Base-by-base conservation (phyloP, 2,329 filamentous ascomycete genomes). In the Sphaerulina musiva region DNA sequence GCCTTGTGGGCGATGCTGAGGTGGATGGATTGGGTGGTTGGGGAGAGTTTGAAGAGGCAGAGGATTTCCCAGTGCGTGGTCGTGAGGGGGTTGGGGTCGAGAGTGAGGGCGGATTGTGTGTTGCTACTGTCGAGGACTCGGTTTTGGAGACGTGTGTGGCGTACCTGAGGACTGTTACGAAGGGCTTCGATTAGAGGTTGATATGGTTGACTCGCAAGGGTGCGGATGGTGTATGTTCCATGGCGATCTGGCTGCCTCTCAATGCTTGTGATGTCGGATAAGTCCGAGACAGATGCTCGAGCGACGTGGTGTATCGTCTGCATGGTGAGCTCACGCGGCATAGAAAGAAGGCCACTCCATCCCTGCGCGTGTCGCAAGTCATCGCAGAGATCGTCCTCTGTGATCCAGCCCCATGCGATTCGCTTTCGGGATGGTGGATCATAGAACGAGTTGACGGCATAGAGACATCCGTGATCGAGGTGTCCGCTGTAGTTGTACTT, bases 371-470 rank as follows among this genome's bases (percentile, higher is more conserved):
- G 68, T 3, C 75, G 72, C 11, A 72, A 58, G 2, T 66, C 58
- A 52, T 77, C 68, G 0, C 75, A 70, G 3, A 79, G 58, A 48
- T 78, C 75, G 10, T 80, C 77, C 58, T 80, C 77, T 1, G 71
- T 73, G 36, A 80, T 67, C 77, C 78, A 80, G 3, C 76, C 76
- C 64, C 72, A 78, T 1, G 75, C 68, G 4, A 79, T 68, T 9
- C 72, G 68, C 40, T 68, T 68, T 0, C 68, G 62, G 0, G 74
- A 71, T 3, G 69, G 59, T 0, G 76, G 74, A 44, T 80, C 75
- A 57, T 68, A 70, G 58, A 78, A 79, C 0, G 75, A 74, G 51
- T 76, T 78, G 3, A 74, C 73, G 0, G 77, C 78, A 48, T 80
- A 79, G 11, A 74, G 64, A 23, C 70, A 70, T 2, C 76, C 77